Base-by-base conservation (phyloP, 306 rosid genomes). In the Mimosa pudica region DNA sequence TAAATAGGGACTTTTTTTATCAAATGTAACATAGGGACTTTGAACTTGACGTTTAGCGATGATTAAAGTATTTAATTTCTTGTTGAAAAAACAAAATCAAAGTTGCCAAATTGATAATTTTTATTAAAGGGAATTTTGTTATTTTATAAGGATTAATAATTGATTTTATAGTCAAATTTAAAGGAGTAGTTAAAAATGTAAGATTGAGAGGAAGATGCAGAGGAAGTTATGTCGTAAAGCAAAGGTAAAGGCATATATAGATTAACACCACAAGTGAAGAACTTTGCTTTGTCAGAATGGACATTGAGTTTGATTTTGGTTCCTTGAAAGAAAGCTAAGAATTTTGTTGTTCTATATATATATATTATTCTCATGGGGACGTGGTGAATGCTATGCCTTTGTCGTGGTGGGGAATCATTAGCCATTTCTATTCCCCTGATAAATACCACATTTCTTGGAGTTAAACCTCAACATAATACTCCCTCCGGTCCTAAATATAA, bases 221-320 rank as follows among this genome's bases (percentile, higher is more conserved):
- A 42, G 45, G 69, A 54, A 41, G 57, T 24, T 24, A 24, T 24
- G 30, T 54, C 58, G 49, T 54, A 68, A 54, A 32, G 48, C 38
- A 36, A 64, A 69, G 76, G 47, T 30, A 69, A 78, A 44, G 52
- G 74, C 48, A 49, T 13, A 49, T 13, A 35, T 38, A 52, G 41
- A 63, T 20, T 63, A 45, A 51, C 18, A 36, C 78, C 78, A 63
- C 67, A 63, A 80, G 78, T 80, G 14, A 38, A 49, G 58, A 80
- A 80, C 67, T 64, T 49, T 48, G 30, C 76, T 71, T 49, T 30
- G 16, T 10, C 2, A n/a, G 30, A n/a, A 18, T 48, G 35, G 11
- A 33, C 4, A 10, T 24, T 35, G 45, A 8, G 51, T 36, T 35
- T 54, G 18, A 63, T 48, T 71, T 32, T 17, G 16, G 60, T 38